Percentiles rank a stretch among this genome's conserved stretches.
Conservation (phyloP, 2,329 filamentous ascomycete species). For the Fusarium verticillioides region DNA sequence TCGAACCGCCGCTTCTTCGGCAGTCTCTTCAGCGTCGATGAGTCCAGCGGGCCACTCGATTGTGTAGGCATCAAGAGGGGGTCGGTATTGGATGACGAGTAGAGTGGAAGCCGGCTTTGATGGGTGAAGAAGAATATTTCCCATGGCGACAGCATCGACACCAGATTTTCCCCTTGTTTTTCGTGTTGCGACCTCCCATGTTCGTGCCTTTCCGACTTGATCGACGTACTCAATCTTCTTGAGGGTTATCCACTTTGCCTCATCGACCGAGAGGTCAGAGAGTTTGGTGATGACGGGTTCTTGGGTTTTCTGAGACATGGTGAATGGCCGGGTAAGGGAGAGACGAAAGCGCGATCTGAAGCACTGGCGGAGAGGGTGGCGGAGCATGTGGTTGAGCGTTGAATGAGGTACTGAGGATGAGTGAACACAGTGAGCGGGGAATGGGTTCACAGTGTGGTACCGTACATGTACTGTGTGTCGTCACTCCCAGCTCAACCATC, state of each 20-base stretch:
- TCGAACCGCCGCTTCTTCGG: slow-evolving; percentile 40
- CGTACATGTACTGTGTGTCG: background rate
- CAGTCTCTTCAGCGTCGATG: slow-evolving; percentile 41
- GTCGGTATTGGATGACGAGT: slow-evolving; percentile 43
- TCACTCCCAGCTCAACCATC: background rate
- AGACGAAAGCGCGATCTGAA: background rate
- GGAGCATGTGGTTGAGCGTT: background rate
- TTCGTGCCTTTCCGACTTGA: slow-evolving; percentile 40
- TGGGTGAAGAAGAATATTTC: slow-evolving; percentile 41
- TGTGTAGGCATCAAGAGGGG: slow-evolving; percentile 43
- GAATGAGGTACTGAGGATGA: background rate
- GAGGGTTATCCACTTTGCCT: slow-evolving; percentile 43
- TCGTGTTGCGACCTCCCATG: slow-evolving; percentile 44
- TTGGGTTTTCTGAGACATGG: slow-evolving; percentile 35
- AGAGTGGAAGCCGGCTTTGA: slow-evolving; percentile 43
- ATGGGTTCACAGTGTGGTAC: background rate
- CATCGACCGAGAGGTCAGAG: slow-evolving; percentile 35
- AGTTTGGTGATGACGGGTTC: slow-evolving; percentile 41
- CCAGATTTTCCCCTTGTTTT: slow-evolving; percentile 42
- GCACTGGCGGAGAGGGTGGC: background rate
- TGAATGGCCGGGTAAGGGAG: background rate
- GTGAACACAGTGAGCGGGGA: background rate
- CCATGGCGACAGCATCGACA: slow-evolving; percentile 44
- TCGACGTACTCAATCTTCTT: slow-evolving; percentile 45
- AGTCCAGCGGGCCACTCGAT: slow-evolving; percentile 44